Evolutionary conservation across 202 grass and related monocot species (phyloP), one percentile per base, ranked within the genome.

Genomic region (Saccharum hybrid): DNA sequence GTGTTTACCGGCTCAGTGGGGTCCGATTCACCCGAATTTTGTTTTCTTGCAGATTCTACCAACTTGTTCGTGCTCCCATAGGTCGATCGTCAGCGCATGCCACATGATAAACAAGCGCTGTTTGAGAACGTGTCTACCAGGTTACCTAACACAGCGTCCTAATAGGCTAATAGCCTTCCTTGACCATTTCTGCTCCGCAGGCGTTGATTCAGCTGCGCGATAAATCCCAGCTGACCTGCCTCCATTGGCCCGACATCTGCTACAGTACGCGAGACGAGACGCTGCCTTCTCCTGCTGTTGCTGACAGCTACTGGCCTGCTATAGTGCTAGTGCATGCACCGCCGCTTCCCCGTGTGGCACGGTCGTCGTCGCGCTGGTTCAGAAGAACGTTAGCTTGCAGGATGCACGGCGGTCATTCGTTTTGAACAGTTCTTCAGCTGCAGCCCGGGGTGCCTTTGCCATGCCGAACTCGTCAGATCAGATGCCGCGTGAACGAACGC

Each of bases 101-200:
- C 33, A 46, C 19, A 54, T 68, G 46, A 52, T 11, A 68, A 68
- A 49, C 45, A 16, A 26, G 45, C 46, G 11, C 34, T 1, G 61
- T 4, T 30, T n/a, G 48, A 71, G 78, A 81, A 70, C 78, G 49
- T 71, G 78, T 81, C 78, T 60, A 81, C 66, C 66, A 70, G 78
- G 78, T 31, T 69, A 36, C 65, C 48, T 41, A 3, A 6, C 7
- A 42, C 19, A 26, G 23, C 42, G 30, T 7, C 5, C 13, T 46
- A 13, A 45, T 45, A 18, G 62, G 63, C 14, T 9, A 14, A 33
- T 40, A 37, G 34, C 26, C 1, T 19, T 31, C 49, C 78, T 81
- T 81, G 78, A 81, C 78, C 51, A 18, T 81, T 81, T 76, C 73
- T 14, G 19, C 72, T 42, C 66, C 6, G 13, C n/a, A 38, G 45